Evolutionary conservation across 2,329 filamentous ascomycete species (phyloP), one percentile per base, ranked within the genome.

Genomic region (Anthostomella pinea): DNA sequence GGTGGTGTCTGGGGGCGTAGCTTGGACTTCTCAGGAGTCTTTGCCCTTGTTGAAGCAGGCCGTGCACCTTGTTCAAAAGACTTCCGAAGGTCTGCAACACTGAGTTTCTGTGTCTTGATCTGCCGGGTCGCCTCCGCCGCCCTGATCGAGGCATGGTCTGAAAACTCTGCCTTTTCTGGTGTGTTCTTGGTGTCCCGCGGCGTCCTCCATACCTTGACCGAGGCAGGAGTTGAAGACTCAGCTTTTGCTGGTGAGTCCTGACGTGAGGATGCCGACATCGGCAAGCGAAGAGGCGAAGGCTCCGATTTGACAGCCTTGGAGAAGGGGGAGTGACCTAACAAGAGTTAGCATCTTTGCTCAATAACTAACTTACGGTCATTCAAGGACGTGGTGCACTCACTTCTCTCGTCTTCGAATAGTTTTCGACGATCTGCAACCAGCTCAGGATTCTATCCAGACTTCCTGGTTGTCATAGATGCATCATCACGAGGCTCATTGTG

Each of bases 51-150:
- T 15, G 18, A n/a, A n/a, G 27, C 16, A 2, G 30, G 29, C 16
- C 46, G 29, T 13, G 45, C 40, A 8, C 32, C 26, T 22, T 46
- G 42, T 40, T 64, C 60, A 22, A 65, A 64, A 3, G 58, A 59
- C 35, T 47, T 46, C 10, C 61, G 54, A 38, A 64, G 45, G 35
- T 62, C 55, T n/a, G 59, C 58, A 9, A 65, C 60, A 29, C 60
- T 65, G 21, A 36, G 44, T 23, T 38, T 52, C 24, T 49, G 39
- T 13, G 17, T 18, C 15, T 23, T 34, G 2, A 33, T 41, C 16
- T 30, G 18, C 5, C 16, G 8, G 8, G 15, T 15, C 18, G 18
- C 23, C 4, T 24, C 17, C 22, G 8, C 13, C 21, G 21, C 19
- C 16, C 17, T 32, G 11, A 26, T n/a, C n/a, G 3, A 9, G 26